phyloP scores from a whole-genome alignment of 768 basidiomycete species.

The Tylopilus intermedius region DNA sequence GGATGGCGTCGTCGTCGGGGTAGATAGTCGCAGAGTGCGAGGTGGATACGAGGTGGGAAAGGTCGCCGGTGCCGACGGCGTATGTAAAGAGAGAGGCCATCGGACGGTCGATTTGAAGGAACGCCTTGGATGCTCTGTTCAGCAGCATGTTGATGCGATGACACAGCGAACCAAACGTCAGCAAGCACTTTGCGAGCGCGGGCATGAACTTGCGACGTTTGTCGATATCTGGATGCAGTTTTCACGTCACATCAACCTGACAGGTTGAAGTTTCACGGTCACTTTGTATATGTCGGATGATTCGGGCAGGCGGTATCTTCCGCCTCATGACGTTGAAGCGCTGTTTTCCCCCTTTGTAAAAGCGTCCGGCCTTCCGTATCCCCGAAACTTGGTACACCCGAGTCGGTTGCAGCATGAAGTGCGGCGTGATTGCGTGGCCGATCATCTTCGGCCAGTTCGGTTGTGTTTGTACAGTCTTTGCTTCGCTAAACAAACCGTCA shows the following conservation, averaged over 20 bases:
- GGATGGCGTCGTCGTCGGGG: slow-evolving; percentile 80
- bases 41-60: slow-evolving; percentile 69
- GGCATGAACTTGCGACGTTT: slow-evolving; percentile 70
- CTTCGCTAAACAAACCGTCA: slow-evolving; percentile 22
- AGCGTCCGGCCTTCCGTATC: slow-evolving; percentile 22
- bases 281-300: slow-evolving; percentile 48
- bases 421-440: slow-evolving; percentile 14
- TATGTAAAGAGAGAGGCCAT: too few relatives aligned
- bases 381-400: not conserved
- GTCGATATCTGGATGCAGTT: slow-evolving; percentile 35
- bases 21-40: slow-evolving; percentile 69
- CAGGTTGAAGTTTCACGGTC: not conserved
- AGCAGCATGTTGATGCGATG: slow-evolving; percentile 91
- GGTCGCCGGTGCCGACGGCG: slow-evolving; percentile 67
- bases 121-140: slow-evolving; percentile 59
- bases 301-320: slow-evolving; percentile 31
- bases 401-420: slow-evolving; percentile 2
- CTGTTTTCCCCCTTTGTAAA: slow-evolving; percentile 29
- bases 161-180: slow-evolving; percentile 91
- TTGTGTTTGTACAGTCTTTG: slow-evolving; percentile 21
- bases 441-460: slow-evolving; percentile 23
- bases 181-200: slow-evolving; percentile 79
- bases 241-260: not conserved
- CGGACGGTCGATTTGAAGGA: slow-evolving; percentile 19
- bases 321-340: slow-evolving; percentile 29